A percentile compares a stretch with the other conserved stretches of the same genome.
These are phyloP conservation scores for Penicillium sp. DNA, from an alignment of 2,329 filamentous ascomycete genomes.

Conservation along the genomic window DNA sequence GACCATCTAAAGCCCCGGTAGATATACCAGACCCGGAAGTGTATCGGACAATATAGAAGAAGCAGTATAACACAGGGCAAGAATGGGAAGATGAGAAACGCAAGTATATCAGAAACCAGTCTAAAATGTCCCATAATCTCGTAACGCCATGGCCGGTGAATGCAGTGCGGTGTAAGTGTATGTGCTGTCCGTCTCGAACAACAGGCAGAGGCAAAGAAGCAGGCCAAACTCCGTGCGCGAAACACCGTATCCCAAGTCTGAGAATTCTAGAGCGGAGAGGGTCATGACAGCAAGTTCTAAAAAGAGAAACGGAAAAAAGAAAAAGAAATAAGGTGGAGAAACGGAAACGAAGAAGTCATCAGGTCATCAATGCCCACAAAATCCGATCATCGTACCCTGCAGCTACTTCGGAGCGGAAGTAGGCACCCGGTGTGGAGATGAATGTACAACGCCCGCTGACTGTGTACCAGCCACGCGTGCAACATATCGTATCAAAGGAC, in stretches of 20 bases:
- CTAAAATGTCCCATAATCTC: too few relatives aligned
- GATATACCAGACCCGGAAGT: constrained; percentile 8
- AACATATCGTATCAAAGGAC: too few relatives aligned
- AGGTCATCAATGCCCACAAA: constrained; percentile 6
- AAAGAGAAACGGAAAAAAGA: not conserved
- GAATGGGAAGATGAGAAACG: not conserved
- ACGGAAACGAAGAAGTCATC: constrained; percentile 6
- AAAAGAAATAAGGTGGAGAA: not conserved
- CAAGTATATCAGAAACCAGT: too few relatives aligned
- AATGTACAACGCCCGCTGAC: too few relatives aligned
- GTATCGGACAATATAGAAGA: constrained; percentile 5
- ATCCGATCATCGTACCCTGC: not conserved
- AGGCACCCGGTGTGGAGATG: too few relatives aligned
- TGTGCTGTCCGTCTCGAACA: not conserved
- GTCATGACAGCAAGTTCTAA: not conserved
- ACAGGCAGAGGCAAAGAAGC: not conserved
- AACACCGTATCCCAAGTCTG: constrained; percentile 3
- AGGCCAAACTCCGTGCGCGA: constrained; percentile 1
- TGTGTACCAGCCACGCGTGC: too few relatives aligned
- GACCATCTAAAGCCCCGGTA: constrained; percentile 2
- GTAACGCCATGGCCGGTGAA: not conserved
- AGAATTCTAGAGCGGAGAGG: constrained; percentile 14
- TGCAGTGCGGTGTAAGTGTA: too few relatives aligned
- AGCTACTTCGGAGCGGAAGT: constrained; percentile 1
- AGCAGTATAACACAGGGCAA: not conserved